These are phyloP conservation scores for Pogostemon cablin DNA, from an alignment of 257 asterid genomes.

Conservation along the genomic window DNA sequence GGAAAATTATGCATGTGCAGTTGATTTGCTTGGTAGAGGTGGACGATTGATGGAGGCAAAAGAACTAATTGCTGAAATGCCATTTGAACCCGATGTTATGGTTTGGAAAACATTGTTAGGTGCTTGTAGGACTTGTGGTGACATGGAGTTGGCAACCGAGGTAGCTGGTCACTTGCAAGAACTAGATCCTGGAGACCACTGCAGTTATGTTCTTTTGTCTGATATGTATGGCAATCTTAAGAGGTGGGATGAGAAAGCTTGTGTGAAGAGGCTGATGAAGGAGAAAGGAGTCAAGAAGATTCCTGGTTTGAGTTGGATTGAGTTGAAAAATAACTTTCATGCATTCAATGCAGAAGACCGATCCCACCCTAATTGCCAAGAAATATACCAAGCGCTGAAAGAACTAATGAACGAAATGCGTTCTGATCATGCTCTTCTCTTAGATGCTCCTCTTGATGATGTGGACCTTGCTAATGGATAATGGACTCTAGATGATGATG, in stretches of 20 bases:
- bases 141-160: constrained; percentile 64
- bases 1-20: constrained; percentile 89
- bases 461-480: constrained; percentile 34
- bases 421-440: constrained; percentile 30
- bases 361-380: constrained; percentile 60
- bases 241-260: constrained; percentile 81
- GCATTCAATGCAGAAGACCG: constrained; percentile 72
- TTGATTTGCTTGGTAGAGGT: constrained; percentile 88
- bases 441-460: constrained; percentile 27
- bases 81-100: constrained; percentile 69
- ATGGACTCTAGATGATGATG: constrained; percentile 31
- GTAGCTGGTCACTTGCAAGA: constrained; percentile 63
- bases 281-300: constrained; percentile 66
- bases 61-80: constrained; percentile 68
- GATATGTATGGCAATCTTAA: constrained; percentile 75
- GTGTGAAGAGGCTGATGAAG: constrained; percentile 71
- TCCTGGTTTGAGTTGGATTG: constrained; percentile 97
- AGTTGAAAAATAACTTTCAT: constrained; percentile 60
- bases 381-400: constrained; percentile 50
- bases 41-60: constrained; percentile 67
- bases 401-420: constrained; percentile 50
- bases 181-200: constrained; percentile 78
- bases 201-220: constrained; percentile 75
- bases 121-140: constrained; percentile 81
- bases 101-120: constrained; percentile 83